Evolutionary conservation across 257 asterid genomes (phyloP), one percentile per base, ranked within the genome.

Genomic region (Striga asiatica): DNA sequence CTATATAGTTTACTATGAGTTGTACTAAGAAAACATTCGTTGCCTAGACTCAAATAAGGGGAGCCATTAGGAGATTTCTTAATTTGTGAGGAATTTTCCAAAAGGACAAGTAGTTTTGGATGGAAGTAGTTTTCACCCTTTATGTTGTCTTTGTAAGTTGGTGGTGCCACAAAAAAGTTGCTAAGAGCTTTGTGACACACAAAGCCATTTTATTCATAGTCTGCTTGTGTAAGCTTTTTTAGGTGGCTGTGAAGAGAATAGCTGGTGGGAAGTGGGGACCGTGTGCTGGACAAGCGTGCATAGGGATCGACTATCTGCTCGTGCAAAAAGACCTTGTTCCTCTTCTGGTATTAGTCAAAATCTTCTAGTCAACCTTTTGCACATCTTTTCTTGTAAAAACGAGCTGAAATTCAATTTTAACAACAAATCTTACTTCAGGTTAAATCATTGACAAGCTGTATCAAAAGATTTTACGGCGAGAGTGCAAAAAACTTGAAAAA

Each of bases 201-300:
- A 13, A 19, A 35, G 34, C 49, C 47, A 37, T 19, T 38, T 13
- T 50, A 41, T 25, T 28, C n/a, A 41, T 19, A 19, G 67, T 57
- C 58, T 53, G 13, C 51, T 63, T 45, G 34, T 35, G 34, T 28
- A 32, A 62, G 50, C 21, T 64, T 57, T 59, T 66, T 37, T 50
- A 89, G 95, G 81, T 75, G 74, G 87, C 82, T 4, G 82, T 74
- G 62, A 91, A 84, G 80, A 80, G 98, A 77, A 71, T 88, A 64
- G 79, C 63, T 18, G 88, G 84, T 23, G 95, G 83, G 19, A 91
- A 91, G 70, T 91, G 96, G 97, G 98, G 97, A 25, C 71, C 86
- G 3, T 87, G 98, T 65, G 87, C 86, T 14, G 98, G 98, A 66
- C 98, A 91, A 78, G 98, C 93, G 49, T 91, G 98, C 83, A 74